phyloP scores from a whole-genome alignment of 2,329 filamentous ascomycete species.

The Talaromyces sp. region DNA sequence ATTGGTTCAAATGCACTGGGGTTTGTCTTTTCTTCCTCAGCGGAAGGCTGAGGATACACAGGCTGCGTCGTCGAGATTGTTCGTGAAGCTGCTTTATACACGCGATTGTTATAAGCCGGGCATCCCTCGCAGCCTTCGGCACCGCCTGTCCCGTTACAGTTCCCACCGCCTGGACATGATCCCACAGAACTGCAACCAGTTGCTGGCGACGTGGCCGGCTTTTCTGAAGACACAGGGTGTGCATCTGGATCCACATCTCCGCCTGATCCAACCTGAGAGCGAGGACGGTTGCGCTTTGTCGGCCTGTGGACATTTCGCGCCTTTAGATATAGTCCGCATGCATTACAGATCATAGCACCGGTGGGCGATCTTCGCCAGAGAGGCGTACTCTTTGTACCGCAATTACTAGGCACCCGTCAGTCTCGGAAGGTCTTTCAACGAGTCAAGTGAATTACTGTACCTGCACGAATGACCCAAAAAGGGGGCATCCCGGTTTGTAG shows the following conservation, averaged over 20 bases:
- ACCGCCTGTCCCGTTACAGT: conserved; percentile 93
- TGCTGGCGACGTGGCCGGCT: conserved; percentile 20
- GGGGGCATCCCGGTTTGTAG: conserved; percentile 28
- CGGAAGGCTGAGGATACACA: background rate
- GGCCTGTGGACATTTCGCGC: conserved; percentile 87
- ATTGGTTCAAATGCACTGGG: conserved; percentile 1
- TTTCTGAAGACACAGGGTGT: conserved; percentile 25
- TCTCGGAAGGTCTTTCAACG: background rate
- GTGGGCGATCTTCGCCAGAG: conserved; percentile 91
- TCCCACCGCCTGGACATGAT: conserved; percentile 92
- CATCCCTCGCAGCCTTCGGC: conserved; percentile 94
- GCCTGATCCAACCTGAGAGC: conserved; percentile 44
- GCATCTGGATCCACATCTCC: conserved; percentile 19
- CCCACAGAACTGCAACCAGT: conserved; percentile 52
- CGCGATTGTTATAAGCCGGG: conserved; percentile 93
- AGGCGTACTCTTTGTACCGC: conserved; percentile 86
- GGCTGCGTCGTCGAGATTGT: conserved; percentile 27
- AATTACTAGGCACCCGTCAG: conserved; percentile 63
- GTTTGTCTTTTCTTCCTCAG: background rate
- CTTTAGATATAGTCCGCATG: conserved; percentile 91
- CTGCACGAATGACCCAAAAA: conserved; percentile 41
- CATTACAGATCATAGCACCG: conserved; percentile 95
- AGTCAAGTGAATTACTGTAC: conserved; percentile 20
- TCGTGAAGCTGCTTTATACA: conserved; percentile 73
- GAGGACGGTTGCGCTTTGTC: conserved; percentile 73